phyloP scores from a whole-genome alignment of 441 rosid species.

The Populus tomentosa region DNA sequence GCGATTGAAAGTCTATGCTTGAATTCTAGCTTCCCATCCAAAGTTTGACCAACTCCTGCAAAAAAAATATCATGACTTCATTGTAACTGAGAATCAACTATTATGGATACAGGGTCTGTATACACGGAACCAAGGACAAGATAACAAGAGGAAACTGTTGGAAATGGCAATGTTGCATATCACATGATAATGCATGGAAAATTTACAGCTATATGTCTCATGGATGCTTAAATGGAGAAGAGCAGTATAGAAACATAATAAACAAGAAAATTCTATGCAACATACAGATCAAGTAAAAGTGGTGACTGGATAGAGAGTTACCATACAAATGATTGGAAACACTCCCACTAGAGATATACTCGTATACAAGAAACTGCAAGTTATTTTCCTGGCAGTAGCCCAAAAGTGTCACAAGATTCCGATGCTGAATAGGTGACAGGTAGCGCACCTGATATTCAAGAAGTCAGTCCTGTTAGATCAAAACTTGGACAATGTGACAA shows the following conservation, averaged over 20 bases:
- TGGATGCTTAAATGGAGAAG: background rate
- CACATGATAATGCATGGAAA: background rate
- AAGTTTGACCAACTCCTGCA: conserved; percentile 39
- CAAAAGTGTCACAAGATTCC: conserved; percentile 52
- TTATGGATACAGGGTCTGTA: background rate
- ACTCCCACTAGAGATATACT: conserved; percentile 58
- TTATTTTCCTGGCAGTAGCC: conserved; percentile 59
- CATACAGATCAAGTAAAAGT: background rate
- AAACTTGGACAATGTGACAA: conserved; percentile 18
- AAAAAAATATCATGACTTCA: conserved; percentile 15
- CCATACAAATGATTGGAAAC: conserved; percentile 56
- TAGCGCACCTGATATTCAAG: conserved; percentile 43
- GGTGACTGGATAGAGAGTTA: conserved; percentile 39
- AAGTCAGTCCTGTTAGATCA: conserved; percentile 16
- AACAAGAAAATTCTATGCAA: background rate
- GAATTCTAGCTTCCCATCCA: conserved; percentile 57
- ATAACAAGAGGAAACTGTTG: background rate
- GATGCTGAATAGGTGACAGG: conserved; percentile 57
- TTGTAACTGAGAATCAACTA: background rate
- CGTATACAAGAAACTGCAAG: conserved; percentile 49
- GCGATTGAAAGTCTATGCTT: conserved; percentile 64
- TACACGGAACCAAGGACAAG: background rate
- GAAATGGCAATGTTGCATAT: background rate
- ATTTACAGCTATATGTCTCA: background rate
- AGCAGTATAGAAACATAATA: background rate